Evolutionary conservation across 352 stramenopile genomes (phyloP).

Genomic region (Elongisporangium senticosum): DNA sequence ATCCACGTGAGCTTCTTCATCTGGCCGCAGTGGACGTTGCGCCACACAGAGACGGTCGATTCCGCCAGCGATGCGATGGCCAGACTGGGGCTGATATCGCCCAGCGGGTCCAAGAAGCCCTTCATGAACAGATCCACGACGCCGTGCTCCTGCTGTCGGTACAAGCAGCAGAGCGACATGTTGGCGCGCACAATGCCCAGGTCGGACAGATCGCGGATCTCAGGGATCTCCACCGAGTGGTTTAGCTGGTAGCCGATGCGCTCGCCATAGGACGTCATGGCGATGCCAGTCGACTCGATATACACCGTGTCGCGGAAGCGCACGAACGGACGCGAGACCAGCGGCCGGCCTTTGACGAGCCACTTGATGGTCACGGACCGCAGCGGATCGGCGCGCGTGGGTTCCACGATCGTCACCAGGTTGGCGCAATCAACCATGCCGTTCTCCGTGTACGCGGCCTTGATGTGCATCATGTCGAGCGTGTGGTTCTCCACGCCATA

Average conservation of each 20-base stretch:
- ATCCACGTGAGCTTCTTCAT: conserved; percentile 52
- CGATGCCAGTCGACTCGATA: conserved; percentile 39
- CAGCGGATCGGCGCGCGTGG: conserved; percentile 29
- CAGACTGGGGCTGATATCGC: too few species aligned
- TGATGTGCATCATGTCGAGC: conserved; percentile 43
- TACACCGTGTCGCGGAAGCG: conserved; percentile 49
- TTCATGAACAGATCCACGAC: conserved; percentile 31
- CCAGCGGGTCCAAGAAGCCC: conserved; percentile 20
- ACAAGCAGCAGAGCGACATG: conserved; percentile 30
- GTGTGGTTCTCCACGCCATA: conserved; percentile 43
- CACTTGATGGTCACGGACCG: conserved; percentile 39
- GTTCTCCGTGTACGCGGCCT: conserved; percentile 41
- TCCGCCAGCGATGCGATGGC: too few species aligned
- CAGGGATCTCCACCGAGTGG: conserved; percentile 31
- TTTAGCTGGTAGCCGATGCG: conserved; percentile 28
- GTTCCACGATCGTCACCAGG: conserved; percentile 24
- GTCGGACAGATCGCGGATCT: conserved; percentile 21
- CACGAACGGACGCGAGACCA: conserved; percentile 29
- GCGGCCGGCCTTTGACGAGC: conserved; percentile 36
- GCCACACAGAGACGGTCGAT: neutral
- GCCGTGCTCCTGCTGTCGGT: conserved; percentile 22
- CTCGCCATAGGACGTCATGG: conserved; percentile 30
- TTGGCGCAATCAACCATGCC: conserved; percentile 39
- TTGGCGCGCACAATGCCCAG: conserved; percentile 37
- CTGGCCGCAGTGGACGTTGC: conserved; percentile 12